phyloP scores from a whole-genome alignment of 805 yeast species.

The Starmerella stigmatis region DNA sequence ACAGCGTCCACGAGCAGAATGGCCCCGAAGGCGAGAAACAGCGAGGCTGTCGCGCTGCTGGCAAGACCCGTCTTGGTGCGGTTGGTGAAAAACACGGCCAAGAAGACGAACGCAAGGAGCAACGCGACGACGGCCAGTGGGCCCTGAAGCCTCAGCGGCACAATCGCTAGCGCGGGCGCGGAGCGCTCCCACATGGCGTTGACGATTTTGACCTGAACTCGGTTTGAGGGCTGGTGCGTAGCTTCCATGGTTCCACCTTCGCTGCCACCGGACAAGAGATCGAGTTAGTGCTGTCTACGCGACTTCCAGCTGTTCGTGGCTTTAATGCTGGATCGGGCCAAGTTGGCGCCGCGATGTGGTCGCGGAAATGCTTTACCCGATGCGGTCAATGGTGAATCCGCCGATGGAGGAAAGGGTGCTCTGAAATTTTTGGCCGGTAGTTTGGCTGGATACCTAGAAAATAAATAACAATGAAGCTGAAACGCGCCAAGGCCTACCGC shows the following conservation, averaged over 20 bases:
- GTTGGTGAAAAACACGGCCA: slow-evolving; percentile 22
- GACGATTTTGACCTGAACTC: slow-evolving; percentile 5
- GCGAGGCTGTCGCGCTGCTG: slow-evolving; percentile 26
- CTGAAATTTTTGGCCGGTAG: background rate
- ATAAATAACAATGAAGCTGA: slow-evolving; percentile 83
- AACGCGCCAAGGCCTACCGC: slow-evolving; percentile 86
- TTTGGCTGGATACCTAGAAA: too few relatives aligned
- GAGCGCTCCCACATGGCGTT: slow-evolving; percentile 11
- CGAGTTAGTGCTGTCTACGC: background rate
- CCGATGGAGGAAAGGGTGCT: background rate
- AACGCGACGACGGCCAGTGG: slow-evolving; percentile 19
- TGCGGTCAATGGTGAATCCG: background rate
- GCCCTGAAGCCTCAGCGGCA: slow-evolving; percentile 25
- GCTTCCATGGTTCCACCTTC: background rate
- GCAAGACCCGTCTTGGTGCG: slow-evolving; percentile 21
- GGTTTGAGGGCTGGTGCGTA: background rate
- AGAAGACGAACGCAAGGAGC: slow-evolving; percentile 21
- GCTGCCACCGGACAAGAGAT: background rate
- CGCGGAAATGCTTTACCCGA: background rate
- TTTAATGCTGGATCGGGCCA: too few relatives aligned
- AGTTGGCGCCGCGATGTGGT: too few relatives aligned
- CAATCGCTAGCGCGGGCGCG: slow-evolving; percentile 21
- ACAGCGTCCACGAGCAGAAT: slow-evolving; percentile 36
- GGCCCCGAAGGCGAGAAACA: slow-evolving; percentile 34
- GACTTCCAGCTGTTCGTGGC: background rate